Conservation (phyloP, 306 rosid species). For the Dicorynia guianensis region DNA sequence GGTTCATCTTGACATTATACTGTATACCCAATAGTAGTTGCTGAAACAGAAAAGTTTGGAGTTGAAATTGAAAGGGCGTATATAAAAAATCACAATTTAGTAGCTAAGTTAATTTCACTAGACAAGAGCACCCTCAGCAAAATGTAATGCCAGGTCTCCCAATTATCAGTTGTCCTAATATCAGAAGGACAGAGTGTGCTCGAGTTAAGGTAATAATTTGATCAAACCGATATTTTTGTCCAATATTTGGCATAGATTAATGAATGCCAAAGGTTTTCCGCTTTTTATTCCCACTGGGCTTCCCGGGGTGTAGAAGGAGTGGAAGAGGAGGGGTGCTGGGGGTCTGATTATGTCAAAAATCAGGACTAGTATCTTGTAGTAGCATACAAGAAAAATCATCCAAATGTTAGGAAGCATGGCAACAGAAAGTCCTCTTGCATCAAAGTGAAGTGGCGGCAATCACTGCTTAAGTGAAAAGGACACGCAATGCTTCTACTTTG, state of each 20-base stretch:
- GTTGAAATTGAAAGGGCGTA: not conserved
- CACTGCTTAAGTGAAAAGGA: not conserved
- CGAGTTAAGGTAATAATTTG: not conserved
- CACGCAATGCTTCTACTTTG: not conserved
- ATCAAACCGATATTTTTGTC: not conserved
- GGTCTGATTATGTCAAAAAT: not conserved
- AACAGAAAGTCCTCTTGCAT: not conserved
- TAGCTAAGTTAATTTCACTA: not conserved
- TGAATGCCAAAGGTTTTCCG: not conserved
- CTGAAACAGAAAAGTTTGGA: not conserved
- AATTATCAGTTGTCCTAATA: not conserved
- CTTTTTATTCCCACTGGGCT: not conserved
- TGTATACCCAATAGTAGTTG: not conserved
- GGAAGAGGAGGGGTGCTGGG: not conserved
- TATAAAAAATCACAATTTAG: not conserved
- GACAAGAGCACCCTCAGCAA: not conserved
- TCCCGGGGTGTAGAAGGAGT: not conserved
- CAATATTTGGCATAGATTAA: not conserved
- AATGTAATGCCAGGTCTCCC: not conserved
- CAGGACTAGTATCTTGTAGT: conserved; percentile 1
- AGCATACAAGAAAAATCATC: conserved; percentile 1
- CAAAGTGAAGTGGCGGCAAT: not conserved
- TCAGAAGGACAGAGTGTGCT: not conserved
- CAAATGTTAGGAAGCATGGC: not conserved
- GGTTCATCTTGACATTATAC: not conserved